Evolutionary conservation across 768 basidiomycete species (phyloP).

Genomic region (Astraeus odoratus): DNA sequence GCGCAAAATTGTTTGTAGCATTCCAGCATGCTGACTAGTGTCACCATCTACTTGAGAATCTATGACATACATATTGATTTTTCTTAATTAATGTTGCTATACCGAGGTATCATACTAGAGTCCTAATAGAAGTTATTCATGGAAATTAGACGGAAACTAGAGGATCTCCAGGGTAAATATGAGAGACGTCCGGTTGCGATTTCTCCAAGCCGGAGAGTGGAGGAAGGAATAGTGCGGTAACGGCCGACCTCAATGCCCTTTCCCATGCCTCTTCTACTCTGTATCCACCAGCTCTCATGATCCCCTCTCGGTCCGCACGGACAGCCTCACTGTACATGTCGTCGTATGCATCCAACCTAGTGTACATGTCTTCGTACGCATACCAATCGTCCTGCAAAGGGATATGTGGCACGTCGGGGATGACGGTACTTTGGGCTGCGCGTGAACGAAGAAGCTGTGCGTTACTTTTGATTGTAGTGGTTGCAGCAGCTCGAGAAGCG

Average conservation of each 20-base stretch:
- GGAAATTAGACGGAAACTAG: constrained; percentile 39
- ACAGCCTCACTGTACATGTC: constrained; percentile 75
- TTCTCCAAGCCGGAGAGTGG: constrained; percentile 34
- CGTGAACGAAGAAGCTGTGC: constrained; percentile 52
- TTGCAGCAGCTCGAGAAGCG: constrained; percentile 43
- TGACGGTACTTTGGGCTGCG: constrained; percentile 54
- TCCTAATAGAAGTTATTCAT: no score
- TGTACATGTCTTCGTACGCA: constrained; percentile 64
- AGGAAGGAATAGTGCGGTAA: constrained; percentile 62
- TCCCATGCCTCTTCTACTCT: constrained; percentile 81
- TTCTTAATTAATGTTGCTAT: no score
- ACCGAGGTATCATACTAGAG: no score
- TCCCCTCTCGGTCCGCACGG: constrained; percentile 65
- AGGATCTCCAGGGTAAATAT: constrained; percentile 31
- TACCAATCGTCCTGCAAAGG: constrained; percentile 74
- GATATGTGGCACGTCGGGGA: constrained; percentile 76
- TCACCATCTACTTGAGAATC: not conserved
- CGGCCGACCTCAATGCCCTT: constrained; percentile 65
- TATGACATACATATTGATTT: no score
- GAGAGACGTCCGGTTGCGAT: constrained; percentile 3
- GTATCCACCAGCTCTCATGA: constrained; percentile 82
- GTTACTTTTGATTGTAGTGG: constrained; percentile 36
- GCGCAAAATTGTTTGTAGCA: constrained; percentile 50
- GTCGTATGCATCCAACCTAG: constrained; percentile 51
- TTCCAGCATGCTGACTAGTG: constrained; percentile 20